These are phyloP conservation scores for Dothiorella sarmentorum DNA, from an alignment of 2,329 filamentous ascomycete genomes.

Conservation along the genomic window DNA sequence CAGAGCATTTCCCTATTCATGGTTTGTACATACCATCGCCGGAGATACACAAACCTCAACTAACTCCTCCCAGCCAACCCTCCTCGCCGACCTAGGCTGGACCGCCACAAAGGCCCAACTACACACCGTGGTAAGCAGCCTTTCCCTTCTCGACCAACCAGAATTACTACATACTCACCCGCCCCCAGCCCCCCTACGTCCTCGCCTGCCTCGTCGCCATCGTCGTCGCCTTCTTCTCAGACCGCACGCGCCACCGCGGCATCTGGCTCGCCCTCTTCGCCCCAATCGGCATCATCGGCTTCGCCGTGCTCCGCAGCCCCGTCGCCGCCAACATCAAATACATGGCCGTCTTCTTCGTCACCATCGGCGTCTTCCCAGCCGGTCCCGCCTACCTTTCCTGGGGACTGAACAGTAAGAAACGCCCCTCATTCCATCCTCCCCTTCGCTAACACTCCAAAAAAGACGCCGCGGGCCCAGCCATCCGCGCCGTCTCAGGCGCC, in stretches of 20 bases:
- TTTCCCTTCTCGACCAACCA: neutral
- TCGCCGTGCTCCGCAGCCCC: conserved; percentile 51
- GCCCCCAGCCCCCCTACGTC: conserved; percentile 34
- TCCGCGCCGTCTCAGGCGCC: conserved; percentile 54
- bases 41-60: neutral
- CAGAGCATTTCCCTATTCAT: conserved; percentile 44
- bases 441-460: conserved; percentile 39
- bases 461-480: conserved; percentile 54
- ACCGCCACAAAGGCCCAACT: conserved; percentile 37
- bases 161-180: neutral
- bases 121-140: conserved; percentile 29
- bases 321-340: conserved; percentile 45
- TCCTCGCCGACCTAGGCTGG: conserved; percentile 38
- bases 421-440: conserved; percentile 49
- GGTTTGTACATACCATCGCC: conserved; percentile 31
- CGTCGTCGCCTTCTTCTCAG: conserved; percentile 33
- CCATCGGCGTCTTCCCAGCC: conserved; percentile 56
- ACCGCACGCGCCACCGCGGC: conserved; percentile 38
- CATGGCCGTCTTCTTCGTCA: conserved; percentile 55
- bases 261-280: conserved; percentile 37
- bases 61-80: conserved; percentile 32
- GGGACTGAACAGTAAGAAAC: conserved; percentile 52
- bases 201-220: conserved; percentile 37
- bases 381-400: conserved; percentile 58
- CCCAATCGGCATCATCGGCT: conserved; percentile 48